phyloP scores from a whole-genome alignment of 306 rosid genomes.

The Castanospermum australe region DNA sequence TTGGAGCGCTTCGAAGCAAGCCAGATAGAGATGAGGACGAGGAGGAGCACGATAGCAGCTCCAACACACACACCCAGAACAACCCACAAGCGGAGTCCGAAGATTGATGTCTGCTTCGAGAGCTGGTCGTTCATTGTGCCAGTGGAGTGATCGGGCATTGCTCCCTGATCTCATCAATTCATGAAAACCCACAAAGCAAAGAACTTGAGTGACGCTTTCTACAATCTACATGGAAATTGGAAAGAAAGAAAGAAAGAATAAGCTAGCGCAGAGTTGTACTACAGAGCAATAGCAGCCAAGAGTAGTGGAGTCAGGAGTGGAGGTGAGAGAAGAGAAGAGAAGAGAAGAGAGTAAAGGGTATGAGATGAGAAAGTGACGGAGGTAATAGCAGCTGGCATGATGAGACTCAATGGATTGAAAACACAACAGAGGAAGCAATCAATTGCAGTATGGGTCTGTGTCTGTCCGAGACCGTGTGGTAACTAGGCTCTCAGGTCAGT shows the following conservation, averaged over 20 bases:
- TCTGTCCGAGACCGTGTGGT: not conserved
- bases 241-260: not conserved
- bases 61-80: constrained; percentile 75
- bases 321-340: not conserved
- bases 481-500: too few relatives aligned
- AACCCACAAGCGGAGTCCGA: constrained; percentile 72
- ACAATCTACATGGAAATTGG: not conserved
- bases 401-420: constrained; percentile 37
- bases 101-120: constrained; percentile 73
- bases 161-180: not conserved
- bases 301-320: too few relatives aligned
- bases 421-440: not conserved
- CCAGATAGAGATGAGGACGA: constrained; percentile 70
- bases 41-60: constrained; percentile 66
- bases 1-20: constrained; percentile 64
- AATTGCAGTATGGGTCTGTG: not conserved
- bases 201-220: not conserved
- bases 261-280: not conserved
- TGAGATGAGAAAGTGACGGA: constrained; percentile 11
- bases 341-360: too few relatives aligned
- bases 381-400: constrained; percentile 53
- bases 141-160: constrained; percentile 42
- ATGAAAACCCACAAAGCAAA: not conserved
- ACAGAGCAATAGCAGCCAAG: not conserved
- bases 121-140: constrained; percentile 69